Evolutionary conservation across 495 filamentous ascomycete genomes (phyloP), one percentile per base, ranked within the genome.

Genomic region (Lasiosphaeriaceae sp.): DNA sequence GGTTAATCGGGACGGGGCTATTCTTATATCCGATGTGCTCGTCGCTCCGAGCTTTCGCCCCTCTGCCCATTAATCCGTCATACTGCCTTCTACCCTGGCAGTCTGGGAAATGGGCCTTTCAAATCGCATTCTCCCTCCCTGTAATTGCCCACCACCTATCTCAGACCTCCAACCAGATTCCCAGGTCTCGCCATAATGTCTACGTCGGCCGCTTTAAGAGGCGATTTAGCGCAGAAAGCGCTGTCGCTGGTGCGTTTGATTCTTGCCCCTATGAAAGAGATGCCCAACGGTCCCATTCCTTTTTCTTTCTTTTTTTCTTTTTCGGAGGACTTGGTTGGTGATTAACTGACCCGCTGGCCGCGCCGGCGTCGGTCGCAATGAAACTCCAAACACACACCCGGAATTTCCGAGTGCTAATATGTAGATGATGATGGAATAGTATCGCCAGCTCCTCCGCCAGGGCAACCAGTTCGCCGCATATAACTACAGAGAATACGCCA

Each of bases 401-500:
- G n/a, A 22, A 23, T 6, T 47, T n/a, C 11, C 22, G 20, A 17
- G 21, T 23, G 8, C 16, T 17, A 14, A 47, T 26, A 23, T 17
- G n/a, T n/a, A n/a, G n/a, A n/a, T 11, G 20, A 47, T 21, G 5
- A 47, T 21, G 5, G 19, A 22, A 29, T 63, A 97, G 91, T 97
- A 95, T 76, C 93, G 95, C 47, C 92, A 92, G 58, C 80, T 98
- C 58, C 79, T 96, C 62, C 90, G 94, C 31, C 88, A 92, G 72
- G 85, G 90, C 17, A 80, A 83, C 50, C 89, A 95, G 62, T 98
- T 97, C 72, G 84, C 92, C 51, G 80, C 86, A 58, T 98, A 96
- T 80, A 97, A 97, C 72, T 98, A 96, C 80, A 84, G 94, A 68
- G 93, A 97, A 64, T 98, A 97, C 74, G 92, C 95, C 26, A 89